phyloP scores from a whole-genome alignment of 495 filamentous ascomycete genomes.

The Hypomontagnella monticulosa region DNA sequence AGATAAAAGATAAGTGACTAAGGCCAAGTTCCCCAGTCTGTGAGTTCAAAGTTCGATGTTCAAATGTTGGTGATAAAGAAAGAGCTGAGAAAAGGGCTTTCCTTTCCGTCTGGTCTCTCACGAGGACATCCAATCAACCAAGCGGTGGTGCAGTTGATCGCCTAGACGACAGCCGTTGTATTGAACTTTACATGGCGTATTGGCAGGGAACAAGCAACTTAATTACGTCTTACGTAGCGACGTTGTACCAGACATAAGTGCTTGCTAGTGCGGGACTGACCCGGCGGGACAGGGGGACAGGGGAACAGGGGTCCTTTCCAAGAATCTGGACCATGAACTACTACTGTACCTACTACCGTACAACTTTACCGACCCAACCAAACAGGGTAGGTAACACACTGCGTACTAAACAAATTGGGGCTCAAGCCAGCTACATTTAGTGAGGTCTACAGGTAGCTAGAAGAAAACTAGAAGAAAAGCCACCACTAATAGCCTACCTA shows the following conservation, averaged over 20 bases:
- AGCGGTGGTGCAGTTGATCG: conserved; percentile 24
- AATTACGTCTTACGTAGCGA: conserved; percentile 9
- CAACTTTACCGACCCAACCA: conserved; percentile 1
- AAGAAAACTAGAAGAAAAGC: too few relatives aligned
- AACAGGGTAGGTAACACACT: not conserved
- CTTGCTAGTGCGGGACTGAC: not conserved
- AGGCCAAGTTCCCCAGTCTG: too few relatives aligned
- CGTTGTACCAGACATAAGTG: not conserved
- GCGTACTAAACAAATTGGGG: too few relatives aligned
- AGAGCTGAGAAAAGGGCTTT: conserved; percentile 7
- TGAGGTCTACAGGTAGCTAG: too few relatives aligned
- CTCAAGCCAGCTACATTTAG: too few relatives aligned
- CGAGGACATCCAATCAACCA: conserved; percentile 9
- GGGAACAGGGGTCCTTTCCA: not conserved
- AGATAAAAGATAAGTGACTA: too few relatives aligned
- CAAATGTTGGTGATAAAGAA: not conserved
- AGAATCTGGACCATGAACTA: conserved; percentile 16
- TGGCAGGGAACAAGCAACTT: not conserved
- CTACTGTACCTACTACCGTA: not conserved
- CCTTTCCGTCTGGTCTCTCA: conserved; percentile 8
- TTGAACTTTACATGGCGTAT: not conserved
- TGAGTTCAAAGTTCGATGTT: too few relatives aligned
- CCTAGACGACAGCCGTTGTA: conserved; percentile 29
- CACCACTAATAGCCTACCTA: too few relatives aligned
- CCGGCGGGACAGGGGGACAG: not conserved